phyloP scores from a whole-genome alignment of 1,284 basidiomycete species.

The Prillingera fragicola region DNA sequence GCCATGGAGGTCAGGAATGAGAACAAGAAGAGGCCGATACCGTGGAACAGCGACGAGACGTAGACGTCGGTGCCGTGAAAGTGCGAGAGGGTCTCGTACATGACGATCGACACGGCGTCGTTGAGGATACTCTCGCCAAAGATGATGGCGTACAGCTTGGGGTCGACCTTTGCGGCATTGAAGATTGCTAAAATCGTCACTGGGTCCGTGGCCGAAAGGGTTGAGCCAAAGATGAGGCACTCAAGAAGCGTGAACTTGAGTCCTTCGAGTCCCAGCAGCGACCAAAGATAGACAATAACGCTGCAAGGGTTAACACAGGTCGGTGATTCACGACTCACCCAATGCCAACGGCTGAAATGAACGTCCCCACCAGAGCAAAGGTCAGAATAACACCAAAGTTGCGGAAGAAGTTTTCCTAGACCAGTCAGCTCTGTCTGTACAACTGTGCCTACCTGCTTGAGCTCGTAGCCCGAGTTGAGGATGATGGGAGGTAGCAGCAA shows the following conservation, averaged over 20 bases:
- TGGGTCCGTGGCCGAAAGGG: constrained; percentile 93
- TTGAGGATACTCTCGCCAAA: constrained; percentile 97
- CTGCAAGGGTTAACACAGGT: constrained; percentile 22
- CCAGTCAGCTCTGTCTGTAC: constrained; percentile 2
- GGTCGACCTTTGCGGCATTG: constrained; percentile 97
- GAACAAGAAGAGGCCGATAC: constrained; percentile 90
- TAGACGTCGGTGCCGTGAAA: constrained; percentile 89
- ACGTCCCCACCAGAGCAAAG: constrained; percentile 94
- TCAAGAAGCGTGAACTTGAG: constrained; percentile 73
- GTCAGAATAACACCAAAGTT: constrained; percentile 96
- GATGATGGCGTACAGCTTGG: constrained; percentile 94
- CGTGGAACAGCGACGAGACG: constrained; percentile 84
- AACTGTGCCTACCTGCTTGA: constrained; percentile 66
- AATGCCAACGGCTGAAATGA: constrained; percentile 92
- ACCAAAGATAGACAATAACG: constrained; percentile 92
- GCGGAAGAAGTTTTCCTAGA: constrained; percentile 95
- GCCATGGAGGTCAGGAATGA: constrained; percentile 93
- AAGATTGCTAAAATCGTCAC: constrained; percentile 98
- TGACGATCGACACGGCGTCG: constrained; percentile 98
- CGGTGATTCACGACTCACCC: constrained; percentile 57
- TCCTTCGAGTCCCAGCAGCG: constrained; percentile 81
- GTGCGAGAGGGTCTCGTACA: constrained; percentile 94
- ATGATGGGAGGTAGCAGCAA: constrained; percentile 96
- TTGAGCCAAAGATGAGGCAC: constrained; percentile 94
- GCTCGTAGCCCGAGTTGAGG: constrained; percentile 93